phyloP scores from a whole-genome alignment of 768 basidiomycete species.

The Tulasnella sp. region DNA sequence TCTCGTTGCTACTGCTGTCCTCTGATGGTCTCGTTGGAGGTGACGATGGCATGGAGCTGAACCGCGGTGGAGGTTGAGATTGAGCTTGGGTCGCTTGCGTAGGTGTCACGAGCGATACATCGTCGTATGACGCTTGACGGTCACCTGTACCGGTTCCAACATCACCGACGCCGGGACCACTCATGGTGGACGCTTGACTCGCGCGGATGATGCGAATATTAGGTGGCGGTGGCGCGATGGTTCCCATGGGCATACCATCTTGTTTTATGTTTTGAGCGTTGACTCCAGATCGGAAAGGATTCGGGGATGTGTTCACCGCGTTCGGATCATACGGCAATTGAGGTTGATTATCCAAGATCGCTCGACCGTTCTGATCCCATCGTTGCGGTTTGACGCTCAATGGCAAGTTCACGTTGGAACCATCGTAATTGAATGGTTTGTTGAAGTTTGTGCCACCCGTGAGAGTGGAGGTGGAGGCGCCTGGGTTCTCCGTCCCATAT shows the following conservation, averaged over 20 bases:
- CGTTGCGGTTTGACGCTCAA: slow-evolving; percentile 11
- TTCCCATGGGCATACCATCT: not conserved
- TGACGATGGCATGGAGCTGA: not conserved
- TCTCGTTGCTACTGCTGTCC: not conserved
- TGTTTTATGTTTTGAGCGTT: not conserved
- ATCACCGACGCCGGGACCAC: too few species aligned
- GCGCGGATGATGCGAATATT: slow-evolving; percentile 3
- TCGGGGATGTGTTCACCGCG: too few species aligned
- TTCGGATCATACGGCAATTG: not conserved
- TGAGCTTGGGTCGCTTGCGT: too few species aligned
- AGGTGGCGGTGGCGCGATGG: not conserved
- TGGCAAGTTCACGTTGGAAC: slow-evolving; percentile 7
- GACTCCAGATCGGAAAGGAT: too few species aligned
- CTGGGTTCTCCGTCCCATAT: not conserved
- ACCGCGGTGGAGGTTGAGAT: not conserved
- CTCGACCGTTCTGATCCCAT: slow-evolving; percentile 8
- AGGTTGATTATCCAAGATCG: not conserved
- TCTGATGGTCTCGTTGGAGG: not conserved
- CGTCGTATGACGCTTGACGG: not conserved
- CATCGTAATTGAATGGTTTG: not conserved
- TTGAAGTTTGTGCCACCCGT: not conserved
- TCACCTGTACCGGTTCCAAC: too few species aligned
- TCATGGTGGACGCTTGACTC: not conserved
- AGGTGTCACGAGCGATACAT: not conserved
- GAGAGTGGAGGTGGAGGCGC: not conserved